Evolutionary conservation across 2,329 filamentous ascomycete genomes (phyloP), one percentile per base, ranked within the genome.

Genomic region (Fonsecaea nubica): DNA sequence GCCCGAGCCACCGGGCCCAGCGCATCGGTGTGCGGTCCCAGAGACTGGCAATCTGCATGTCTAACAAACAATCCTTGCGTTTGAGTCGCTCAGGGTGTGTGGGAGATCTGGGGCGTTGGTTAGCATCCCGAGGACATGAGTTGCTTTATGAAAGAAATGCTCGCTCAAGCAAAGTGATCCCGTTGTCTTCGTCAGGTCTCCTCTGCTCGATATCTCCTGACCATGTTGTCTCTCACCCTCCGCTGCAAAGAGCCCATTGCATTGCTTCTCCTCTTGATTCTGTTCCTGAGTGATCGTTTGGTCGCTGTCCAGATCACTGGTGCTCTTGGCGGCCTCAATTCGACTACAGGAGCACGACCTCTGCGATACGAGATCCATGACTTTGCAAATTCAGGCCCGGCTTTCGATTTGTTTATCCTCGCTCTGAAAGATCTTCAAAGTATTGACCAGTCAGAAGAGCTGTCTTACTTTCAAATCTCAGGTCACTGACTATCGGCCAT

Each of bases 391-490:
- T 85, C 91, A 65, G 77, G 82, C 15, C 75, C 83, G 8, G 87
- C 92, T 73, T 84, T 86, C 87, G 92, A 91, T 75, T 78, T 96
- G 65, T 96, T 90, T 77, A 81, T 96, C 32, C 84, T 94, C 57
- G 90, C 89, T 12, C 83, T 95, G 72, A 87, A 86, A 76, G 87
- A 88, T 80, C 87, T 94, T 81, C 89, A 92, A 78, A 85, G 82
- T 68, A 86, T 86, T 64, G 81, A 88, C 69, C 89, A 92, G 78
- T 81, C 82, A 35, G 82, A 87, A 68, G 82, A 83, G 63, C 82
- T 90, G 42, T 94, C 92, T 48, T 95, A 88, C 82, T 96, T 93
- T 78, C 87, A 92, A 74, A 85, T 96, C 72, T 86, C 90, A 66
- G 91, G 92, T 91, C 77, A 67, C 84, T 76, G 2, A 52, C 60